Evolutionary conservation across 163 green algal species (phyloP), one percentile per base, ranked within the genome.

Genomic region (Scenedesmus sp.): DNA sequence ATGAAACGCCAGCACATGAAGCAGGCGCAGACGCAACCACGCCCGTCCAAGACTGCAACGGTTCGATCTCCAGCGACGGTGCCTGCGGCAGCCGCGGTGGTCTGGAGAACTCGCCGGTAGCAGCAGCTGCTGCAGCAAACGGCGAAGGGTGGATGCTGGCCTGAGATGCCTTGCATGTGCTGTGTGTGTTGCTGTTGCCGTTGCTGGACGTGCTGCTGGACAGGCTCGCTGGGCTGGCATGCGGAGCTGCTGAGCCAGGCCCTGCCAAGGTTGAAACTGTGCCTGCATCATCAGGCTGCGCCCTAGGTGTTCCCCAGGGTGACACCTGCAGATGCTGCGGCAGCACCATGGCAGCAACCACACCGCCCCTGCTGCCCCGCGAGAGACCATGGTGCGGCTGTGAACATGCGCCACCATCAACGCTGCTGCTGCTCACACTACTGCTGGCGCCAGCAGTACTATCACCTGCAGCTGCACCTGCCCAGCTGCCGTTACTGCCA

Each of bases 31-130:
- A 40, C 12, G 37, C 35, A 15, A 88, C 26, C 35, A 78, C 51
- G 33, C 83, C 65, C 24, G 26, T 89, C 83, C 83, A 89, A 5
- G 83, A 81, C 7, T 43, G n/a, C 43, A 89, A 35, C 6, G 83
- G 83, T 56, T 80, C 24, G 0, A 80, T 12, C 35, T 80, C 56
- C 35, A 80, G 53, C 51, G 44, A n/a, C 37, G 76, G 83, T 16
- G n/a, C 24, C 37, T 78, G 56, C 37, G 43, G n/a, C 56, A 76
- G 65, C 30, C 40, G 65, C 3, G 16, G 65, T 30, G 37, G 65
- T 30, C 65, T 76, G 65, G 65, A 20, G 30, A 76, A 40, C 26
- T 26, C 30, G 1, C 65, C 30, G 40, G 65, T 35, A 37, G 20
- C 24, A 18, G 37, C 83, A 44, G 56, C 83, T 51, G 83, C 56